Conservation (phyloP, 2,329 filamentous ascomycete species). For the Aspergillus texensis region DNA sequence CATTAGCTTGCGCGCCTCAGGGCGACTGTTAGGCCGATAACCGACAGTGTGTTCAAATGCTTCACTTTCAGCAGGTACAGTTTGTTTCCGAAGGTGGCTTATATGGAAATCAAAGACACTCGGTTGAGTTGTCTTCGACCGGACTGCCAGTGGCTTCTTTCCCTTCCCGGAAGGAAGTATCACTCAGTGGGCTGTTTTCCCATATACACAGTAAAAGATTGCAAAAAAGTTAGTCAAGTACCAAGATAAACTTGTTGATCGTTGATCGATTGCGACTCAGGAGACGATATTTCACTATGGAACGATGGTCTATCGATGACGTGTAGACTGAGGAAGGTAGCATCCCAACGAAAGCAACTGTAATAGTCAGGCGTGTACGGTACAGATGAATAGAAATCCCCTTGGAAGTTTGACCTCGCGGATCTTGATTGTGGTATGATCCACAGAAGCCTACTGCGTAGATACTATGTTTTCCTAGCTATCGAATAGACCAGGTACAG, state of each 20-base stretch:
- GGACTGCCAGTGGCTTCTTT: not conserved
- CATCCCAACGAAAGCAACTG: constrained; percentile 18
- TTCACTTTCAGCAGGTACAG: not conserved
- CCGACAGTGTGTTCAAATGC: not conserved
- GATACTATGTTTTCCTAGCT: no score
- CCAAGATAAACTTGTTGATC: not conserved
- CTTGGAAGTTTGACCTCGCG: not conserved
- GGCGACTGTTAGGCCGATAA: no score
- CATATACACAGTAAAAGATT: not conserved
- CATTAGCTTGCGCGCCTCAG: not conserved
- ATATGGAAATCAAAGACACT: not conserved
- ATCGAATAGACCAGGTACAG: no score
- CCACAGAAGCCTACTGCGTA: not conserved
- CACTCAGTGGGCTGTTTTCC: not conserved
- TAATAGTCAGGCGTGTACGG: not conserved
- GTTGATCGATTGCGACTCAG: constrained; percentile 3
- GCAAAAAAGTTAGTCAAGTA: not conserved
- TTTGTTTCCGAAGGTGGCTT: not conserved
- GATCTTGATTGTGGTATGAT: not conserved
- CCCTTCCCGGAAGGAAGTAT: not conserved
- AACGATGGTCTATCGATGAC: constrained; percentile 20
- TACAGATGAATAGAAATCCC: not conserved
- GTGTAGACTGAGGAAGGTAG: constrained; percentile 19
- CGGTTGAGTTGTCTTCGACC: not conserved
- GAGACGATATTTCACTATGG: not conserved